Conservation (phyloP, 352 stramenopile species). For the Phytophthora niederhauseri region DNA sequence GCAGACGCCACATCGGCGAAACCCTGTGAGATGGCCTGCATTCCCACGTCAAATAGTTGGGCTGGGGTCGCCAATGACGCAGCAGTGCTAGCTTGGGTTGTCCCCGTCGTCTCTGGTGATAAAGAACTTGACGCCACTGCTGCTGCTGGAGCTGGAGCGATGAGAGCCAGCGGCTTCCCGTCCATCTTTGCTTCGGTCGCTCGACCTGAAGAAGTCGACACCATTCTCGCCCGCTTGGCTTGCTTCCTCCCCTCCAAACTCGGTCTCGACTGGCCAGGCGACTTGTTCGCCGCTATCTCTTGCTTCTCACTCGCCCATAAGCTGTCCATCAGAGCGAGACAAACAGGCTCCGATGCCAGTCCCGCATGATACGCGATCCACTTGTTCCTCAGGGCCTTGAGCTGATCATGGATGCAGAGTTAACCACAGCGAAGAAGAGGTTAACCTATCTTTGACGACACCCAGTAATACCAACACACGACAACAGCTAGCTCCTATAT, state of each 20-base stretch:
- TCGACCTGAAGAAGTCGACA: not conserved
- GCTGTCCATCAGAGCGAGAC: constrained; percentile 24
- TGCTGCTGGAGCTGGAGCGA: constrained; percentile 9
- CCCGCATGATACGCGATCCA: constrained; percentile 29
- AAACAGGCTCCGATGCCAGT: constrained; percentile 9
- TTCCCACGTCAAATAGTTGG: constrained; percentile 1
- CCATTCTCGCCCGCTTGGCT: constrained; percentile 11
- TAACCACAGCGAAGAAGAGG: constrained; percentile 5
- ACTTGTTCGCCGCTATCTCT: not conserved
- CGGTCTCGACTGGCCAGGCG: constrained; percentile 8
- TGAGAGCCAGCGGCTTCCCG: not conserved
- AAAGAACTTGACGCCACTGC: not conserved
- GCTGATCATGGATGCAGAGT: constrained; percentile 9
- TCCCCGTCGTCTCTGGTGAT: not conserved
- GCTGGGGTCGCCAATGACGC: not conserved
- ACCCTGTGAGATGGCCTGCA: constrained; percentile 2
- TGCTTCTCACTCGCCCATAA: constrained; percentile 16
- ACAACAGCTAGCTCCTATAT: not conserved
- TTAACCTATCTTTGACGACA: constrained; percentile 6
- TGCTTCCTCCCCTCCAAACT: constrained; percentile 5
- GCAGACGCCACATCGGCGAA: constrained; percentile 17
- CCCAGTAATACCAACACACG: not conserved
- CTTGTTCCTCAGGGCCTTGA: constrained; percentile 33
- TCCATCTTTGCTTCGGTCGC: not conserved
- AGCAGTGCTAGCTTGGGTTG: not conserved